Evolutionary conservation across 345 rosid genomes (phyloP).

Genomic region (Eucalyptus erythrocorys): DNA sequence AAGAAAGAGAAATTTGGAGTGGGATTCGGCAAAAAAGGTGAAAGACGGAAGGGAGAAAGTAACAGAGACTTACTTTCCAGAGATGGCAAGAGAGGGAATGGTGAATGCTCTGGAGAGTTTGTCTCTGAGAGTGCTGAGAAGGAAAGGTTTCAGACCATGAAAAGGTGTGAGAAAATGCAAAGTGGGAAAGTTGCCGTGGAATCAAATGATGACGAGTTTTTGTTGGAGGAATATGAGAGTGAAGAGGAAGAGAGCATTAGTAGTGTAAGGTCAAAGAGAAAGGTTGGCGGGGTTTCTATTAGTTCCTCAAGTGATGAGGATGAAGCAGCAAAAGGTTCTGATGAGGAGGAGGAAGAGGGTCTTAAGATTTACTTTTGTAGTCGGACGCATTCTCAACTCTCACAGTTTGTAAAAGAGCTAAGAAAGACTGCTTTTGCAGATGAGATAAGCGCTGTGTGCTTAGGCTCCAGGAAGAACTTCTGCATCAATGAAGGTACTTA

Average conservation of each 20-base stretch:
- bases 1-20: not conserved
- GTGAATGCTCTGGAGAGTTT: not conserved
- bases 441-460: slow-evolving; percentile 43
- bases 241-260: slow-evolving; percentile 42
- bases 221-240: slow-evolving; percentile 82
- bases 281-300: slow-evolving; percentile 19
- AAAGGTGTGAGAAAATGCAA: not conserved
- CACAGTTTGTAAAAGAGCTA: slow-evolving; percentile 77
- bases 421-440: slow-evolving; percentile 54
- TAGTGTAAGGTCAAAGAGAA: slow-evolving; percentile 35
- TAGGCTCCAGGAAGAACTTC: slow-evolving; percentile 80
- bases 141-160: slow-evolving; percentile 1
- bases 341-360: slow-evolving; percentile 16
- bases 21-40: not conserved
- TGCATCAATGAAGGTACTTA: slow-evolving; percentile 73
- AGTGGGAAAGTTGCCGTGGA: slow-evolving; percentile 18
- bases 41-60: slow-evolving; percentile 11
- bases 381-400: slow-evolving; percentile 90
- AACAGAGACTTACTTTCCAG: slow-evolving; percentile 3
- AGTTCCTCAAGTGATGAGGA: slow-evolving; percentile 66
- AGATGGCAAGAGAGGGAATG: slow-evolving; percentile 10
- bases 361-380: slow-evolving; percentile 79
- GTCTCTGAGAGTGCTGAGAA: slow-evolving; percentile 3
- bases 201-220: slow-evolving; percentile 43
- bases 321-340: slow-evolving; percentile 15